Evolutionary conservation across 2,329 filamentous ascomycete genomes (phyloP).

Genomic region (Curvularia eragrostidis): DNA sequence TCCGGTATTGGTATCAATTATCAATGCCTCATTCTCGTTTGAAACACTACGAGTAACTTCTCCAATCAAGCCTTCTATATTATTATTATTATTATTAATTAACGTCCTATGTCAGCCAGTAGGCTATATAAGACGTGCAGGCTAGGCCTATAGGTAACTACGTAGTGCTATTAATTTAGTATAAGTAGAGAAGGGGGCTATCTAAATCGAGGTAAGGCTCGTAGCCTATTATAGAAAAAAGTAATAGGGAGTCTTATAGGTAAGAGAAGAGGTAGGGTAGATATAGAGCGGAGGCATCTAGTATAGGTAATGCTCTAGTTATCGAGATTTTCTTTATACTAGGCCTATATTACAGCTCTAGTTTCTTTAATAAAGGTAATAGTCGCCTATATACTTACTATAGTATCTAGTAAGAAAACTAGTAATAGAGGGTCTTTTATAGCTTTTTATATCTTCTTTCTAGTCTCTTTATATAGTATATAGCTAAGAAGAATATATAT

Average conservation of each 20-base stretch:
- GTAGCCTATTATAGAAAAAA: neutral
- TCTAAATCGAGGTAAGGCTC: conserved; percentile 4
- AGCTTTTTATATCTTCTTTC: neutral
- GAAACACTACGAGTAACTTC: no score
- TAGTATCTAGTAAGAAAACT: neutral
- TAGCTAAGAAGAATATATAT: neutral
- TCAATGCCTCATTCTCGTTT: no score
- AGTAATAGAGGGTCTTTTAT: neutral
- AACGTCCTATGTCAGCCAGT: neutral
- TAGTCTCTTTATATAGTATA: neutral
- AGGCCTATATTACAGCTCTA: neutral
- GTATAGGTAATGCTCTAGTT: neutral
- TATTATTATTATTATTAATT: conserved; percentile 3
- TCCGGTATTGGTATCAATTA: no score
- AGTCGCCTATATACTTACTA: neutral
- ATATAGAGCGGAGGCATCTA: neutral
- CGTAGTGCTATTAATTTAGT: neutral
- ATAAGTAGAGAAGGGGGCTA: neutral
- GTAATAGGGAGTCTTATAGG: neutral
- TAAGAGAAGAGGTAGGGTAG: neutral
- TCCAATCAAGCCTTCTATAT: no score
- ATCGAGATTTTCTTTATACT: neutral
- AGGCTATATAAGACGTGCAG: conserved; percentile 3
- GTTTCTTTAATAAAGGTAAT: neutral
- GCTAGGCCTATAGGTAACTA: conserved; percentile 1